Percentiles rank a stretch among this genome's conserved stretches.
Conservation (phyloP, 2,329 filamentous ascomycete genomes). For the Fusarium stilboides region DNA sequence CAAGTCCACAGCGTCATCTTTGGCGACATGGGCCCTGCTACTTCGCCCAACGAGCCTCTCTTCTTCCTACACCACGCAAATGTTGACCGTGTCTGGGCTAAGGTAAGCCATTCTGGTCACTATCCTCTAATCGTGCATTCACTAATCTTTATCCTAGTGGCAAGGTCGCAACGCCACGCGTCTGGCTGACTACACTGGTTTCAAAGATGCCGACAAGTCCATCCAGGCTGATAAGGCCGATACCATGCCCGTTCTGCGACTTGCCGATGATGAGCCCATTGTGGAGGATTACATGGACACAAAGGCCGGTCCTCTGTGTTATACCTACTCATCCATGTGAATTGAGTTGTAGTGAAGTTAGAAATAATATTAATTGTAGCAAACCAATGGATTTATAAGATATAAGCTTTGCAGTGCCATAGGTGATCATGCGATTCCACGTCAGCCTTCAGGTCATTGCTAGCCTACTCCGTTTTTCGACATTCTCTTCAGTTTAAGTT, state of each 20-base stretch:
- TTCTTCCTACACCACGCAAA: conserved; percentile 51
- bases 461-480: no score
- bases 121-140: neutral
- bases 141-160: conserved; percentile 3
- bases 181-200: conserved; percentile 16
- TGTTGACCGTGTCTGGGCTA: conserved; percentile 44
- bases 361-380: no score
- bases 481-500: no score
- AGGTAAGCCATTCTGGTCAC: neutral
- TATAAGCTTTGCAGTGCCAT: no score
- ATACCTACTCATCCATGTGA: conserved; percentile 30
- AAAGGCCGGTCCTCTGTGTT: conserved; percentile 20
- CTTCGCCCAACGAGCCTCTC: conserved; percentile 50
- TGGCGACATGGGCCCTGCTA: conserved; percentile 48
- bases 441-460: no score
- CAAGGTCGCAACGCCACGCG: conserved; percentile 25
- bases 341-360: neutral
- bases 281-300: conserved; percentile 34
- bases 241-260: conserved; percentile 3
- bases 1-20: conserved; percentile 39
- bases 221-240: neutral
- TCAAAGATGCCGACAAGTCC: neutral
- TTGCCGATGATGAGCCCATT: conserved; percentile 3
- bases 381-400: no score
- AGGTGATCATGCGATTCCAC: no score